A percentile compares a stretch with the other conserved stretches of the same genome.
Evolutionary conservation across 2,329 filamentous ascomycete species (phyloP).

Genomic region (Colletotrichum limetticola): DNA sequence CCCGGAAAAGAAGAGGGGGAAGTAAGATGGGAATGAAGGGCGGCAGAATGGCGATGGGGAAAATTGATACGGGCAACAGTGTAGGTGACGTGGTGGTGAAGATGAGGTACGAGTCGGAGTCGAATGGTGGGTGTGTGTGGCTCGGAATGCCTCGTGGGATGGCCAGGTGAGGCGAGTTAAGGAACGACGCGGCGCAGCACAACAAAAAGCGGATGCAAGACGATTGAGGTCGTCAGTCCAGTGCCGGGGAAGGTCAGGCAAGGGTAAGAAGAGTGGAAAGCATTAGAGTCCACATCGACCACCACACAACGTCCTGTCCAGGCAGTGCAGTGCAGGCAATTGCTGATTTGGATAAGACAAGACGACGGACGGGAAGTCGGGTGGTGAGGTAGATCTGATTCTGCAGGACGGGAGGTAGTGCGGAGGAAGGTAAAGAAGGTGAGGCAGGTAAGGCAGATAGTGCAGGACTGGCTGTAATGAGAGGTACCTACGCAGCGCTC

Average conservation of each 20-base stretch:
- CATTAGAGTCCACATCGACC: conserved; percentile 1
- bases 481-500: no score
- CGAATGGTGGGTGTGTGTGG: conserved; percentile 2
- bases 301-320: conserved; percentile 4
- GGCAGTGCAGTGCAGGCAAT: conserved; percentile 1
- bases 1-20: neutral
- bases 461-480: no score
- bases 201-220: conserved; percentile 24
- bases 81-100: neutral
- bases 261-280: neutral
- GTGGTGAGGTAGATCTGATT: neutral
- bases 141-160: conserved; percentile 11
- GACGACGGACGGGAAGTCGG: neutral
- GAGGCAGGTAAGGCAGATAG: no score
- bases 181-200: conserved; percentile 17
- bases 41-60: conserved; percentile 12
- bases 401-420: neutral
- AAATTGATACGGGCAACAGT: neutral
- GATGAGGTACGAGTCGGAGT: neutral
- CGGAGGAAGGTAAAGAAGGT: neutral
- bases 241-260: conserved; percentile 3
- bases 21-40: conserved; percentile 8
- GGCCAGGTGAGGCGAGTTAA: conserved; percentile 14
- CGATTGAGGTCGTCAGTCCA: conserved; percentile 3
- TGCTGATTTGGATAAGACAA: neutral